Evolutionary conservation across 768 basidiomycete genomes (phyloP), one percentile per base, ranked within the genome.

Genomic region (Chalciporus chontae): DNA sequence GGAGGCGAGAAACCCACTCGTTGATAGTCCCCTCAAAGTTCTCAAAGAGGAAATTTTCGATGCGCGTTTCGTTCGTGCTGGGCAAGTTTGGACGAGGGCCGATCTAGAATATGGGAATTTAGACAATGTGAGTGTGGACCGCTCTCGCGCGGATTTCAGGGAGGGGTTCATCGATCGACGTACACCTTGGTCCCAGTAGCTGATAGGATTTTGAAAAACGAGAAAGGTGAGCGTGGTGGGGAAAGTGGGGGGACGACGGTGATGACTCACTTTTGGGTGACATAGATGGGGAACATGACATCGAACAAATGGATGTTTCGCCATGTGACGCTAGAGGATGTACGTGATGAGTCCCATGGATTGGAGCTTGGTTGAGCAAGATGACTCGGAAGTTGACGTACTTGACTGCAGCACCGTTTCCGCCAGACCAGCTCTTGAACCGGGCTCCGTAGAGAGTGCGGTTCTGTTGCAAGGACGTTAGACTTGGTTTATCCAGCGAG

Each of bases 391-490:
- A 2, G 32, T 21, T n/a, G n/a, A 47, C 73, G 6, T 52, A 81
- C 81, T 83, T 83, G 40, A 73, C 64, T 1, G 79, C 80, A 3
- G 77, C 46, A 0, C 83, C 82, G 48, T 80, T 79, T 27, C 81
- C 82, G 0, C 81, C 81, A 1, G 78, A 77, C 80, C 80, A 83
- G 58, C 82, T 83, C 68, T 83, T 83, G 69, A 83, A 84, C 9
- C 81, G 74, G n/a, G 81, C 81, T 7, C 69, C 81, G 49, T 83
- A 83, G 3, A 82, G 63, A 0, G 74, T 64, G 45, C 74, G 72
- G 54, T 74, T 75, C 80, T 82, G 48, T 43, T 8, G 8, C 27
- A 29, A 5, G 27, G 11, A 29, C 8, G 27, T 8, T 29, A 29
- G 27, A 29, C 27, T 29, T 29, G 27, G 11, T 8, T 29, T 29